Evolutionary conservation across 164 flowering plant genomes (phyloP).

Genomic region (Pachysandra terminalis): DNA sequence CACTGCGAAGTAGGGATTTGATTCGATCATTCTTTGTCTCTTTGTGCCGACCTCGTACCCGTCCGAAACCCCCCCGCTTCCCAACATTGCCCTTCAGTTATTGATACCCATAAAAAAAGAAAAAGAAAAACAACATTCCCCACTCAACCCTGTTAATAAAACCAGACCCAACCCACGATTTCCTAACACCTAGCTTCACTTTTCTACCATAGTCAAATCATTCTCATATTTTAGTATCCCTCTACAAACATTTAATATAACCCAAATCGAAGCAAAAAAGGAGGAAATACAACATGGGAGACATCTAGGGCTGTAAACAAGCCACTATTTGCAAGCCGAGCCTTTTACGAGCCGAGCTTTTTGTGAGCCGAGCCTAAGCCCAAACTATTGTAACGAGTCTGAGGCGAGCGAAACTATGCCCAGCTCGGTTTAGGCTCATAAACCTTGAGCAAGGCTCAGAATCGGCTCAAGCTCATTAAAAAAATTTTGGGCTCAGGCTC

Average conservation of each 20-base stretch:
- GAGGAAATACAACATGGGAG: constrained; percentile 8
- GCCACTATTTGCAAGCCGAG: too few species aligned
- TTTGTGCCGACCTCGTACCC: constrained; percentile 44
- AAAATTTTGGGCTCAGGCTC: too few species aligned
- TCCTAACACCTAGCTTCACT: constrained; percentile 32
- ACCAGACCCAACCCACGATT: constrained; percentile 80
- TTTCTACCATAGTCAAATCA: constrained; percentile 18
- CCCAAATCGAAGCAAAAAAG: neutral
- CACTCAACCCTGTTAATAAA: constrained; percentile 90
- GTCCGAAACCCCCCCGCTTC: constrained; percentile 36
- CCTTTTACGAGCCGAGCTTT: too few species aligned
- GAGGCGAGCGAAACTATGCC: too few species aligned
- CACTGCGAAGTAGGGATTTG: constrained; percentile 89
- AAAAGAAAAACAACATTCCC: constrained; percentile 51
- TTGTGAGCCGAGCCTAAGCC: too few species aligned
- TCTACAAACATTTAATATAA: neutral
- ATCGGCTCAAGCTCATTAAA: too few species aligned
- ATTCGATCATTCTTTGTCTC: constrained; percentile 38
- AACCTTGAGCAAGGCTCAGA: too few species aligned
- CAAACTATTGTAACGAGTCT: too few species aligned
- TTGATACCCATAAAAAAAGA: constrained; percentile 42
- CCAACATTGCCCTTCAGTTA: constrained; percentile 38
- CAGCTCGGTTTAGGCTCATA: too few species aligned
- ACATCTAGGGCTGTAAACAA: neutral
- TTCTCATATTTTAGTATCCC: constrained; percentile 9